Base-by-base conservation (phyloP, 306 rosid species). In the Vigna hirtella region DNA sequence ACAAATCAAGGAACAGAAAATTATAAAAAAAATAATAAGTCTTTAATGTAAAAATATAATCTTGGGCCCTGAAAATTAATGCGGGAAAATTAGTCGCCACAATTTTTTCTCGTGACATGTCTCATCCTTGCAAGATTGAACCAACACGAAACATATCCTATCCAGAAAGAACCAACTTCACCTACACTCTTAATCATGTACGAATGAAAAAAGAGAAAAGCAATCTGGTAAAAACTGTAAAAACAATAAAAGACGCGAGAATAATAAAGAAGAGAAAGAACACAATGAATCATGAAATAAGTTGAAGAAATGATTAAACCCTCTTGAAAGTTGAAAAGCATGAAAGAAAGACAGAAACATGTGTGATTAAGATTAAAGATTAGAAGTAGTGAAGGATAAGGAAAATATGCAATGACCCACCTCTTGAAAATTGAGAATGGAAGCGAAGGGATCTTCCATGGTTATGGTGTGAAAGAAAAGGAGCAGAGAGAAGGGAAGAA, bases 361-460 rank as follows among this genome's bases (percentile, higher is more conserved):
- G 49, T 40, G 66, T 9, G 30, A 36, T 11, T 30, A 16, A 32
- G 22, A 70, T 38, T n/a, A 36, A 32, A 34, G 0, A 34, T n/a
- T 49, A 74, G 40, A 43, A 17, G 24, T 12, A 59, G 69, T 59
- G 48, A 77, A 61, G 42, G 16, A 10, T 6, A 18, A 55, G 13
- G 30, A 11, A 69, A 64, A 9, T 45, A 47, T 42, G 71, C 57
- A 57, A 70, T 59, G 70, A 84, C 91, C 76, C 78, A 94, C 98
- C 96, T 91, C 90, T 1, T 70, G 87, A 58, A 49, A 80, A 63
- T 62, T 79, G 91, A 92, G 88, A 3, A 78, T 32, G 20, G 85
- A 83, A 76, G 77, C 80, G 62, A 89, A 52, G 9, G 86, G 65
- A 5, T 85, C 81, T 73, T 94, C 91, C 96, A 90, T 93, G 16